Conservation (phyloP, 73 alveolate species). For the Loxodes magnus region DNA sequence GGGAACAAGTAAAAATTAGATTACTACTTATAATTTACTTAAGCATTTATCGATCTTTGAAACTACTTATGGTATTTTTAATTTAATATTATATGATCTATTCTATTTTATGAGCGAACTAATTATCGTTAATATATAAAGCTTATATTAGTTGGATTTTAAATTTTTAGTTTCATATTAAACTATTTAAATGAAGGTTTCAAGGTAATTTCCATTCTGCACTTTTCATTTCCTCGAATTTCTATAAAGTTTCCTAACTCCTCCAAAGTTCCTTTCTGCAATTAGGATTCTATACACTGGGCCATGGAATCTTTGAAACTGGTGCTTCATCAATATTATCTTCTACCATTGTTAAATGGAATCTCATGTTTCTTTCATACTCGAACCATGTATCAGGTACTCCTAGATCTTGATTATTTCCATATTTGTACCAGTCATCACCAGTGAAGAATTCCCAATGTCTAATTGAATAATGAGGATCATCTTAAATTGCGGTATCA, state of each 20-base stretch:
- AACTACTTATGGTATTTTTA: too few relatives aligned
- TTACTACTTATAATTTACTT: too few relatives aligned
- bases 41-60: too few relatives aligned
- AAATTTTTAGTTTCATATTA: too few relatives aligned
- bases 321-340: slow-evolving; percentile 71
- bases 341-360: slow-evolving; percentile 21
- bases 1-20: too few relatives aligned
- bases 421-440: slow-evolving; percentile 47
- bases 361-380: slow-evolving; percentile 44
- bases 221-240: slow-evolving; percentile 61
- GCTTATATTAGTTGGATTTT: too few relatives aligned
- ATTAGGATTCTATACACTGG: slow-evolving; percentile 65
- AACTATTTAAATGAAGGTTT: too few relatives aligned
- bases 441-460: slow-evolving; percentile 89
- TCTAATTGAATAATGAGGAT: slow-evolving; percentile 10
- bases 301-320: slow-evolving; percentile 72
- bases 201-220: slow-evolving; percentile 3
- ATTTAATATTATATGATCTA: too few relatives aligned
- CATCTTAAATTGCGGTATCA: slow-evolving; percentile 10
- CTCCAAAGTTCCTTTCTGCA: slow-evolving; percentile 66
- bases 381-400: slow-evolving; percentile 88
- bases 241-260: slow-evolving; percentile 56
- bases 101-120: too few relatives aligned
- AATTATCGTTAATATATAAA: too few relatives aligned
- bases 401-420: slow-evolving; percentile 69